Evolutionary conservation across 257 asterid genomes (phyloP), one percentile per base, ranked within the genome.

Genomic region (Osmanthus fragrans): DNA sequence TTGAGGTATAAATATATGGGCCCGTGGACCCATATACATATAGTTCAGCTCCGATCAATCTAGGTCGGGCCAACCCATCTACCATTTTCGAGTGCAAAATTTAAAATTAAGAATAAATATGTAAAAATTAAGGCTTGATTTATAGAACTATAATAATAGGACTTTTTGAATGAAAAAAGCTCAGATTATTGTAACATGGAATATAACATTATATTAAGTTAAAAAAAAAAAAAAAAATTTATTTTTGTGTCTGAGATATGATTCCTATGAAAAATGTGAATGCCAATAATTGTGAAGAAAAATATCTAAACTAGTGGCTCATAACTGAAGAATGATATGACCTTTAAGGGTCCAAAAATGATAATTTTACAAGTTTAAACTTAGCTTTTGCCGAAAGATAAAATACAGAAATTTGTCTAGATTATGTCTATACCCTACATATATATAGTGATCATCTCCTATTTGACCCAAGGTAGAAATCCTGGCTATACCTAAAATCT

Each of bases 361-460:
- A 66, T 71, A 27, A 71, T 18, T 45, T 29, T 19, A 39, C 45
- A 2, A 40, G 47, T 9, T 10, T 71, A 9, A 42, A n/a, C 37
- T n/a, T 75, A 7, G 34, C 75, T 15, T 15, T 11, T 23, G 76
- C 82, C 79, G 77, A 81, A 81, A 81, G 81, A 67, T 56, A 39
- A 37, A 76, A 73, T 63, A 60, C 56, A 71, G 5, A 47, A 8
- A n/a, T 47, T 72, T 15, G 29, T 63, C 32, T 72, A 15, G 21
- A 33, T n/a, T 45, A 51, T 54, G 21, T 3, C 47, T 40, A 42
- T 25, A 54, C n/a, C 64, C 75, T 58, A 58, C 67, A 23, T n/a
- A 58, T 54, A 9, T 54, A 58, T 58, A n/a, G 66, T 71, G 37
- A 56, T 19, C 51, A 40, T 58, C 10, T 47, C 25, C 5, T 45